Conservation (phyloP, 495 filamentous ascomycete genomes). For the Physcia stellaris region DNA sequence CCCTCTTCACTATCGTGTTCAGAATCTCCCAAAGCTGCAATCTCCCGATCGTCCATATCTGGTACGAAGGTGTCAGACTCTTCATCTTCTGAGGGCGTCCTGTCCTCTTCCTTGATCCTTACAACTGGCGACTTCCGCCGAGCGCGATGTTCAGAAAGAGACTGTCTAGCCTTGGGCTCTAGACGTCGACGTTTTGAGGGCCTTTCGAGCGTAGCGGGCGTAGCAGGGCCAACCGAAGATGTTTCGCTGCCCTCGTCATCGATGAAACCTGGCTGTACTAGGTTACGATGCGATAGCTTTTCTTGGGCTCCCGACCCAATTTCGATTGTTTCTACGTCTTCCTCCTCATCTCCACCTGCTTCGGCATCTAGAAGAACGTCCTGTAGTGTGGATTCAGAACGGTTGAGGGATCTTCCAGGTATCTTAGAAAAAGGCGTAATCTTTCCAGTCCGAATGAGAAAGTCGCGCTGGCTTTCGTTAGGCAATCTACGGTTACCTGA, state of each 20-base stretch:
- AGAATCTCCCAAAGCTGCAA: conserved; percentile 4
- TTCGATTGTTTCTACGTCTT: conserved; percentile 27
- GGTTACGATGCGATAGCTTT: conserved; percentile 59
- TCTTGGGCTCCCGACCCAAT: conserved; percentile 21
- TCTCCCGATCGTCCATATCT: conserved; percentile 22
- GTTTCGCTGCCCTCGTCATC: conserved; percentile 28
- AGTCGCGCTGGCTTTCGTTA: conserved; percentile 74
- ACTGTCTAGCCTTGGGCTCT: neutral
- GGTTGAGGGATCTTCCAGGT: conserved; percentile 35
- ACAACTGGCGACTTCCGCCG: too few relatives aligned
- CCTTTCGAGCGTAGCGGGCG: conserved; percentile 13
- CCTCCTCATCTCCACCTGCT: conserved; percentile 45
- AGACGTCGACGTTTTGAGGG: conserved; percentile 28
- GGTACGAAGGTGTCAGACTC: conserved; percentile 30
- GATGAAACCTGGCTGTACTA: conserved; percentile 69
- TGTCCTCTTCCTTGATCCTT: conserved; percentile 10
- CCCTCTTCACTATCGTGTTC: conserved; percentile 8
- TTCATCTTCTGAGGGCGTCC: conserved; percentile 27
- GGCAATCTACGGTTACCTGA: conserved; percentile 44
- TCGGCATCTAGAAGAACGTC: conserved; percentile 68
- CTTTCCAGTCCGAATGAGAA: conserved; percentile 87
- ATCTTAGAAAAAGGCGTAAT: conserved; percentile 88
- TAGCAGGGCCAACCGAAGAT: conserved; percentile 9
- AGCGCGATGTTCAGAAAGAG: neutral
- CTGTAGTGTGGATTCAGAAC: conserved; percentile 46